These are phyloP conservation scores for Coniochaeta ligniaria DNA, from an alignment of 2,329 filamentous ascomycete genomes.

Conservation along the genomic window DNA sequence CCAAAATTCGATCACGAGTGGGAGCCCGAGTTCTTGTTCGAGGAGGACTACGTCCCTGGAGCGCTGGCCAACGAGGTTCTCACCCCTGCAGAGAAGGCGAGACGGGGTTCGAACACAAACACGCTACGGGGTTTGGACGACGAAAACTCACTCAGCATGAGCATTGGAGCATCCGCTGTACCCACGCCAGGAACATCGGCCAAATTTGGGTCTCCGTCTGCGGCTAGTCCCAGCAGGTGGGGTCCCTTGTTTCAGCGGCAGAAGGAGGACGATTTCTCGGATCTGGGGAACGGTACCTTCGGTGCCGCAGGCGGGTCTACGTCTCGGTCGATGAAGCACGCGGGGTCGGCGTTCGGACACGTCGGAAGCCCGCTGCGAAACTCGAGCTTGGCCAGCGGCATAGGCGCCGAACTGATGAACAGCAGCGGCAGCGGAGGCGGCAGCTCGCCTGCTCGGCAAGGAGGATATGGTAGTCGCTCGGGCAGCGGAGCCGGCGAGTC, in stretches of 20 bases:
- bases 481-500: slow-evolving; percentile 34
- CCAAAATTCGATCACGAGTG: slow-evolving; percentile 53
- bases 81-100: slow-evolving; percentile 60
- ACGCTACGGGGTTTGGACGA: slow-evolving; percentile 28
- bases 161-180: background rate
- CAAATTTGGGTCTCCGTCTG: slow-evolving; percentile 55
- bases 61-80: slow-evolving; percentile 55
- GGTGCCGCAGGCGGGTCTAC: slow-evolving; percentile 10
- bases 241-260: slow-evolving; percentile 53
- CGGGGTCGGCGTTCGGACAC: slow-evolving; percentile 54
- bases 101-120: slow-evolving; percentile 43
- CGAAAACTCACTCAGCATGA: slow-evolving; percentile 34
- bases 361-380: slow-evolving; percentile 60
- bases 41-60: slow-evolving; percentile 82
- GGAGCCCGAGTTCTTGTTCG: slow-evolving; percentile 67
- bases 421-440: slow-evolving; percentile 8
- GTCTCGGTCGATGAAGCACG: slow-evolving; percentile 28
- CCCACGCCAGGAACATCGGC: slow-evolving; percentile 18
- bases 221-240: slow-evolving; percentile 54
- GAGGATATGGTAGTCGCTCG: slow-evolving; percentile 33
- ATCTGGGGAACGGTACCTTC: slow-evolving; percentile 19
- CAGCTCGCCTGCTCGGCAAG: slow-evolving; percentile 24
- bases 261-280: slow-evolving; percentile 47
- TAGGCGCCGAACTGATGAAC: slow-evolving; percentile 26
- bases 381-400: slow-evolving; percentile 50